Conservation (phyloP, 441 rosid genomes). For the Aleurites moluccanus region DNA sequence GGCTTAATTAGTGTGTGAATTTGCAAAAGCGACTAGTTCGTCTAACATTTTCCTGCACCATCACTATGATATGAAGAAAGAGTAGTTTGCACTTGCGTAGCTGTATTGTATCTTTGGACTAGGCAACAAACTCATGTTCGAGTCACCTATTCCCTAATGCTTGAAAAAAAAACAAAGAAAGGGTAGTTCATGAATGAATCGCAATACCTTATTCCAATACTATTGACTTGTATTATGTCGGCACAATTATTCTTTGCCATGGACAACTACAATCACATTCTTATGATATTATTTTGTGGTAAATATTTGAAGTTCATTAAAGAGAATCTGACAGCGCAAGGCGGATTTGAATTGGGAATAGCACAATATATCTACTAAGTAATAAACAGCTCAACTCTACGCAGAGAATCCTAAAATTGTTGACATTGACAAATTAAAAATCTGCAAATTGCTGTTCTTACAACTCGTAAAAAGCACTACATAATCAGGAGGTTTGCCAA, state of each 20-base stretch:
- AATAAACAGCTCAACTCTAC: background rate
- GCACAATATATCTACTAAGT: background rate
- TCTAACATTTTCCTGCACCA: no score
- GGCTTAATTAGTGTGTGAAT: background rate
- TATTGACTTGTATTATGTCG: background rate
- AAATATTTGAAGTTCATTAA: background rate
- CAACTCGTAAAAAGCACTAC: background rate
- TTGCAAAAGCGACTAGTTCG: background rate
- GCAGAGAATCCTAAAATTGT: background rate
- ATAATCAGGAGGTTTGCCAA: slow-evolving; percentile 6
- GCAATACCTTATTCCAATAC: background rate
- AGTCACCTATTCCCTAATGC: no score
- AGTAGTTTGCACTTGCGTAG: no score
- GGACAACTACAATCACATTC: slow-evolving; percentile 1
- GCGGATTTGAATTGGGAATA: background rate
- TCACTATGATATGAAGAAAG: no score
- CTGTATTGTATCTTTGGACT: no score
- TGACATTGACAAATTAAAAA: slow-evolving; percentile 8
- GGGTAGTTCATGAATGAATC: background rate
- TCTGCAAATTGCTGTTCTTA: background rate
- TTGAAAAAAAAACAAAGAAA: no score
- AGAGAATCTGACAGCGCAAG: background rate
- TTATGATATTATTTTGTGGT: background rate
- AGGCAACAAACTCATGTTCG: no score
- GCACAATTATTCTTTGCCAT: slow-evolving; percentile 5